Conservation (phyloP, 208 protist species). For the Trypanosoma melophagium region DNA sequence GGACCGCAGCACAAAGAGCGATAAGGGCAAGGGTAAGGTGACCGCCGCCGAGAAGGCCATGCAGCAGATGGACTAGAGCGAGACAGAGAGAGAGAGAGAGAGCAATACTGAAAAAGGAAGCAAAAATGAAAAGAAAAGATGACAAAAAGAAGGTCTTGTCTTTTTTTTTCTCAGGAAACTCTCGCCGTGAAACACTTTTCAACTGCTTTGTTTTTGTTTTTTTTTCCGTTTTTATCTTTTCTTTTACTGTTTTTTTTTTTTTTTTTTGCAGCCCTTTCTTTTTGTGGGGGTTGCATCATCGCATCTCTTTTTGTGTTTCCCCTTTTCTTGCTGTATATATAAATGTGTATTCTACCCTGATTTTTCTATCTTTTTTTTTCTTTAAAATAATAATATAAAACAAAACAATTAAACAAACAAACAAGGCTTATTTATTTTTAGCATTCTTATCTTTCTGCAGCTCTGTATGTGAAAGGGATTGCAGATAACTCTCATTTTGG, state of each 20-base stretch:
- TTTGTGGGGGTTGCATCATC: too few species aligned
- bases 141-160: too few species aligned
- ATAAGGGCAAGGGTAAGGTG: conserved; percentile 93
- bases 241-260: conserved; percentile 13
- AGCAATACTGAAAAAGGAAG: background rate
- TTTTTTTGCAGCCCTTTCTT: background rate
- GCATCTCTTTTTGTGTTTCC: conserved; percentile 11
- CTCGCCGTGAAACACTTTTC: conserved; percentile 24
- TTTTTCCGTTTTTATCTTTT: conserved; percentile 20
- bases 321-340: conserved; percentile 6
- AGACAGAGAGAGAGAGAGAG: background rate
- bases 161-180: too few species aligned
- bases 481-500: too few species aligned
- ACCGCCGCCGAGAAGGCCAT: conserved; percentile 90
- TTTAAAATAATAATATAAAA: background rate
- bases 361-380: background rate
- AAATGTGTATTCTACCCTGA: background rate
- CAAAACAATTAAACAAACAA: too few species aligned
- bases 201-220: conserved; percentile 28
- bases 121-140: background rate
- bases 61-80: conserved; percentile 91
- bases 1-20: conserved; percentile 82
- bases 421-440: too few species aligned
- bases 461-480: too few species aligned
- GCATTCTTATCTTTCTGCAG: too few species aligned